phyloP scores from a whole-genome alignment of 805 yeast species.

The Saturnispora halmiae region DNA sequence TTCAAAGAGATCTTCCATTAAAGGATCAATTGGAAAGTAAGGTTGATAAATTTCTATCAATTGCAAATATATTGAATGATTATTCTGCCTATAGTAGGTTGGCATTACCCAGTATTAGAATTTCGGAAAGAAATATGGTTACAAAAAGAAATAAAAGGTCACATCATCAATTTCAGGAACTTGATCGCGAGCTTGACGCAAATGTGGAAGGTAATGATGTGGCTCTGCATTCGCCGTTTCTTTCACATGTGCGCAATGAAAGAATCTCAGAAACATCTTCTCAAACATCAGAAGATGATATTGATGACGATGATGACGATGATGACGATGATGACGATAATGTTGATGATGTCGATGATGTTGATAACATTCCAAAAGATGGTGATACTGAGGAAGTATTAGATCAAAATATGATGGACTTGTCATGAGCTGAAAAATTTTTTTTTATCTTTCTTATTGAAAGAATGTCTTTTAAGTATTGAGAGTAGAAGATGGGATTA shows the following conservation, averaged over 20 bases:
- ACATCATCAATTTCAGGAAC: neutral
- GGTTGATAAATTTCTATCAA: neutral
- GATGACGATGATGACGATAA: too few relatives aligned
- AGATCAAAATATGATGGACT: neutral
- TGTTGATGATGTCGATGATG: too few relatives aligned
- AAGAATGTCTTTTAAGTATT: neutral
- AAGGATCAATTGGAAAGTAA: constrained; percentile 3
- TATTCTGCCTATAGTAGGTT: neutral
- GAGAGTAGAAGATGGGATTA: constrained; percentile 20
- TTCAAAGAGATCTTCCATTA: neutral
- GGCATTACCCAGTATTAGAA: neutral
- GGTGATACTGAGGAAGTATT: neutral
- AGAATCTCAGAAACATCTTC: neutral
- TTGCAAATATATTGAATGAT: neutral
- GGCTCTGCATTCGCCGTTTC: neutral
- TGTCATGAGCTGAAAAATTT: constrained; percentile 1
- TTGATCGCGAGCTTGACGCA: neutral
- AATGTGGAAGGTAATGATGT: neutral
- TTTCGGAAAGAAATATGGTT: neutral
- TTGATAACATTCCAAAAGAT: too few relatives aligned
- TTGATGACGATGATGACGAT: neutral
- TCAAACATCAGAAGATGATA: constrained; percentile 1
- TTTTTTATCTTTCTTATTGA: neutral
- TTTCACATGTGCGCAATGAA: neutral
- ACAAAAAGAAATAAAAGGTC: neutral